Conservation (phyloP, 2,329 filamentous ascomycete species). For the Blumeriella jaapii region DNA sequence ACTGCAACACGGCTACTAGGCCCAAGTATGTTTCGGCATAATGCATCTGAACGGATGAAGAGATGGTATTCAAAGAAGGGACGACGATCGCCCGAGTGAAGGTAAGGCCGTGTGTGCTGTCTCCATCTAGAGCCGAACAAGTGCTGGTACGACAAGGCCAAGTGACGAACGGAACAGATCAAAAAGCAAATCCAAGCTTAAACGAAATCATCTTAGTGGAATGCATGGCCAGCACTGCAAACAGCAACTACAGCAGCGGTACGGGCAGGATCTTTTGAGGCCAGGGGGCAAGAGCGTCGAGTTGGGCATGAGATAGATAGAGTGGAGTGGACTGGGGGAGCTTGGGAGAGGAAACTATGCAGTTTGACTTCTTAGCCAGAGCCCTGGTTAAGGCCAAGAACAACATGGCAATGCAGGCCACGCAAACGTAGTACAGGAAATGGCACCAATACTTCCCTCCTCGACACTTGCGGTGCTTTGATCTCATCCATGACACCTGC, state of each 20-base stretch:
- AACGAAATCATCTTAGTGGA: constrained; percentile 21
- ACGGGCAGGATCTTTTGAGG: constrained; percentile 18
- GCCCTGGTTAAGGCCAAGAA: constrained; percentile 18
- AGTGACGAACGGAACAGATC: constrained; percentile 17
- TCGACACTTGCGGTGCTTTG: not conserved
- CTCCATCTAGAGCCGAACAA: constrained; percentile 24
- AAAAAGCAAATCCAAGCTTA: constrained; percentile 23
- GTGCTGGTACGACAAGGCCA: constrained; percentile 22
- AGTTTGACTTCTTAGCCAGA: constrained; percentile 10
- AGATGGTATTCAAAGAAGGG: constrained; percentile 24
- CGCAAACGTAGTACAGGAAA: constrained; percentile 12
- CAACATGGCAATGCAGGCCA: constrained; percentile 17
- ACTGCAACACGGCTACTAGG: constrained; percentile 26
- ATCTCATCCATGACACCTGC: constrained; percentile 1
- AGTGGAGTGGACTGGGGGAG: constrained; percentile 15
- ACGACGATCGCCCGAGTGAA: constrained; percentile 25
- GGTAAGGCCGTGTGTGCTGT: constrained; percentile 25
- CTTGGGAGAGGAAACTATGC: constrained; percentile 7
- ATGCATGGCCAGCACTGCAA: constrained; percentile 25
- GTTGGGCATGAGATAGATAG: constrained; percentile 21
- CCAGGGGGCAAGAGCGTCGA: constrained; percentile 14
- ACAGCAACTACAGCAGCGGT: constrained; percentile 21
- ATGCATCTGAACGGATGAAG: constrained; percentile 24
- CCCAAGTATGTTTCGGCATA: constrained; percentile 26
- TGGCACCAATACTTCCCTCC: constrained; percentile 12